A percentile compares a stretch with the other conserved stretches of the same genome.
These are phyloP conservation scores for Suillus luteus DNA, from an alignment of 768 basidiomycete genomes.

Conservation along the genomic window DNA sequence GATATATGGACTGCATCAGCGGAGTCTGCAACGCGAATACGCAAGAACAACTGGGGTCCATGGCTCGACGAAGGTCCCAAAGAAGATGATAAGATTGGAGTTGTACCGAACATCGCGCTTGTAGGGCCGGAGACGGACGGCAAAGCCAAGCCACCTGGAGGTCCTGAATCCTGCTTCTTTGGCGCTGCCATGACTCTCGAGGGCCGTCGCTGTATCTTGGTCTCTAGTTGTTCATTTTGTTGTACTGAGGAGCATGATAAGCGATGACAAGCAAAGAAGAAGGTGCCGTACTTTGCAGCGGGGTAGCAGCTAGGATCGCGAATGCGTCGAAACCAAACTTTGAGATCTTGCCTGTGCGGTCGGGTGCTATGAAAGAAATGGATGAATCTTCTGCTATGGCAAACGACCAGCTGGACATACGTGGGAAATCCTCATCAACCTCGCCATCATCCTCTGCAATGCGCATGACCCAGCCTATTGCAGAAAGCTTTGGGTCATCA, in stretches of 20 bases:
- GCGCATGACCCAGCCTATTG: conserved; percentile 88
- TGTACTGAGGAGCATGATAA: conserved; percentile 42
- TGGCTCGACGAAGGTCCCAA: conserved; percentile 69
- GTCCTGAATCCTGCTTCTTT: conserved; percentile 56
- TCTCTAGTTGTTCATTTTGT: conserved; percentile 81
- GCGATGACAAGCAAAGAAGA: neutral
- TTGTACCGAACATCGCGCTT: conserved; percentile 51
- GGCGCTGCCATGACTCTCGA: conserved; percentile 62
- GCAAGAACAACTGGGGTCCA: conserved; percentile 82
- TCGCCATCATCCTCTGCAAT: conserved; percentile 98
- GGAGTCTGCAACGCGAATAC: conserved; percentile 78
- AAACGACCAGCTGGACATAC: conserved; percentile 43
- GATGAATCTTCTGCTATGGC: neutral
- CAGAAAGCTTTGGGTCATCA: conserved; percentile 69
- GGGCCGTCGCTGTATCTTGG: conserved; percentile 79
- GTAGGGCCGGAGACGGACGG: conserved; percentile 39
- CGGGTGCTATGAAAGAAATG: conserved; percentile 67
- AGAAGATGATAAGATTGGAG: conserved; percentile 61
- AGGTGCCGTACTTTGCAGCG: conserved; percentile 58
- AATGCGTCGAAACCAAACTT: conserved; percentile 92
- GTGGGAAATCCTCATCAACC: conserved; percentile 98
- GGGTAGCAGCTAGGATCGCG: conserved; percentile 78
- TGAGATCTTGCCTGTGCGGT: conserved; percentile 78
- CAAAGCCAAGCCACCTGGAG: conserved; percentile 38
- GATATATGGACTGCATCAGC: conserved; percentile 84